These are phyloP conservation scores for Penicillium capsulatum DNA, from an alignment of 2,329 filamentous ascomycete species.

Conservation along the genomic window DNA sequence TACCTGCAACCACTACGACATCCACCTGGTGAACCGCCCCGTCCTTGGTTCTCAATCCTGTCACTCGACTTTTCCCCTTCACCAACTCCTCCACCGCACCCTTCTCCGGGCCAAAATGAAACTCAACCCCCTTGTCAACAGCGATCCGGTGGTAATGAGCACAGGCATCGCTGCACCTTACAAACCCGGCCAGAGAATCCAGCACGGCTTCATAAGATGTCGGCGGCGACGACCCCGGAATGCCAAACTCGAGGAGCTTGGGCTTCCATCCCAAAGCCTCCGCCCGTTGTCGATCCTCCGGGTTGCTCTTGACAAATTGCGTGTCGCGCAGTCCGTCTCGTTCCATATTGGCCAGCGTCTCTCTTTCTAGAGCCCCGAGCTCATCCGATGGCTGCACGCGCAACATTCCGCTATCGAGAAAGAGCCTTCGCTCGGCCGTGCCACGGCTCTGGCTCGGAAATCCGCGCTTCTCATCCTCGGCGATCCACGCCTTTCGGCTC, in stretches of 20 bases:
- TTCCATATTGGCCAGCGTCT: constrained; percentile 17
- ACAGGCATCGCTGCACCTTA: constrained; percentile 16
- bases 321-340: constrained; percentile 14
- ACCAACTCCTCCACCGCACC: constrained; percentile 24
- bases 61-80: constrained; percentile 11
- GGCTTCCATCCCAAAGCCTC: constrained; percentile 11
- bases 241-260: constrained; percentile 15
- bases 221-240: constrained; percentile 5
- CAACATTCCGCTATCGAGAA: constrained; percentile 17
- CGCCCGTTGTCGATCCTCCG: constrained; percentile 14
- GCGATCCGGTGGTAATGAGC: constrained; percentile 19
- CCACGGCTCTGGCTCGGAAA: constrained; percentile 10
- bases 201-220: constrained; percentile 13
- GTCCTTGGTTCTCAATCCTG: constrained; percentile 20
- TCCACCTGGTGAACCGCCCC: constrained; percentile 18
- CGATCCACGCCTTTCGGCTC: constrained; percentile 10
- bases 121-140: constrained; percentile 21
- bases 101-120: constrained; percentile 23
- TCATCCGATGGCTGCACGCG: constrained; percentile 14
- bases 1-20: constrained; percentile 26
- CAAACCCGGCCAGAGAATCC: constrained; percentile 14
- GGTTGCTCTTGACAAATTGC: constrained; percentile 14
- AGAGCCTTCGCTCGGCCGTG: constrained; percentile 1
- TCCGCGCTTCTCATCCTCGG: constrained; percentile 12
- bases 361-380: constrained; percentile 11